Base-by-base conservation (phyloP, 805 yeast species). In the Monosporozyma aerobia region DNA sequence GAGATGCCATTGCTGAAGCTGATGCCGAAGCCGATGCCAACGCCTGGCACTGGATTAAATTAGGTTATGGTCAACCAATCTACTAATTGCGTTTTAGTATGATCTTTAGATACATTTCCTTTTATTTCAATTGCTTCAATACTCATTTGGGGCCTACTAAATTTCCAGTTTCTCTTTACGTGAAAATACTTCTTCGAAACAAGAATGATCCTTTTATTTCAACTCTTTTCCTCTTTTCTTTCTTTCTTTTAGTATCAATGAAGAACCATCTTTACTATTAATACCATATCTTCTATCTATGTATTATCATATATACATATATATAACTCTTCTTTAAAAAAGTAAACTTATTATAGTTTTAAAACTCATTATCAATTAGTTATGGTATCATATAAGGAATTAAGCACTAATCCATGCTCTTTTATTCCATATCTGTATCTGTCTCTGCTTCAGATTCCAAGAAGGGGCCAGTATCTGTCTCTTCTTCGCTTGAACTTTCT, bases 1-100 rank as follows among this genome's bases (percentile, higher is more conserved):
- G 69, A 56, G 69, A 67, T 8, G 66, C 68, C 10, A 53, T 56
- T 23, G 67, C 69, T n/a, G 59, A 57, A 7, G 60, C 63, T n/a
- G 59, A 59, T 10, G 60, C 63, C 16, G 59, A 59, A 25, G 63
- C 63, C 27, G 63, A 57, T 22, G 64, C 64, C 35, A 56, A 55
- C 8, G 62, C 66, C 25, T 62, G 67, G 67, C 59, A 57, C 46
- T 64, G 68, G 68, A 47, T 65, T 30, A 50, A 54, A 19, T 51
- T 65, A 40, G 51, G 46, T 44, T 56, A 54, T 45, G 68, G 68
- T 51, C 64, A 63, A 57, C 66, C 66, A 39, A 48, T 63, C 53
- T 51, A 51, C 48, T 40, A 33, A 25, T 16, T 27, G 13, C 6
- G 14, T 44, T 44, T 44, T 27, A 8, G 27, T 10, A n/a, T 19